These are phyloP conservation scores for Wickerhamomyces bisporus DNA, from an alignment of 805 yeast genomes.

Conservation along the genomic window DNA sequence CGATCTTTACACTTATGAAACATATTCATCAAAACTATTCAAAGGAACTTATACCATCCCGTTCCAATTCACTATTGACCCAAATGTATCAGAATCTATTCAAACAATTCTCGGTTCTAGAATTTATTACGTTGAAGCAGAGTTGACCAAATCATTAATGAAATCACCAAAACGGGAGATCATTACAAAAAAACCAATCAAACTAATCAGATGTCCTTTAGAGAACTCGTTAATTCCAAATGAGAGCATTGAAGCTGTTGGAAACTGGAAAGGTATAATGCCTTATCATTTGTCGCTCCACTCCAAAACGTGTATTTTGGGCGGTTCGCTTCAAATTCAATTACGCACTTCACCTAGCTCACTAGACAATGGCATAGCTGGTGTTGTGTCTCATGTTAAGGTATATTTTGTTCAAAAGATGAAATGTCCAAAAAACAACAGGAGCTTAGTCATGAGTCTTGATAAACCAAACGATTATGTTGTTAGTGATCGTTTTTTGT, in stretches of 20 bases:
- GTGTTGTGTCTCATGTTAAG: slow-evolving; percentile 10
- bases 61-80: slow-evolving; percentile 19
- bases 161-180: background rate
- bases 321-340: slow-evolving; percentile 6
- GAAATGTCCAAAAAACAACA: slow-evolving; percentile 8
- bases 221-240: slow-evolving; percentile 8
- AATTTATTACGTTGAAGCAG: slow-evolving; percentile 12
- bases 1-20: slow-evolving; percentile 11
- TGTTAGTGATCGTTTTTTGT: background rate
- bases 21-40: slow-evolving; percentile 1
- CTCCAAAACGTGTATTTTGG: slow-evolving; percentile 13
- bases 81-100: slow-evolving; percentile 16
- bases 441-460: background rate
- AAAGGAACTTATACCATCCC: slow-evolving; percentile 20
- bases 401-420: slow-evolving; percentile 12
- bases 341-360: slow-evolving; percentile 10
- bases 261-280: slow-evolving; percentile 16
- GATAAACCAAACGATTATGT: background rate
- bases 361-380: background rate
- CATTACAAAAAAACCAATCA: slow-evolving; percentile 4
- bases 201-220: slow-evolving; percentile 13
- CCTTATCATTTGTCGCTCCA: slow-evolving; percentile 12
- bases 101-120: slow-evolving; percentile 10
- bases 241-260: slow-evolving; percentile 10
- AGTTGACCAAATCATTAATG: background rate